Evolutionary conservation across 2,329 filamentous ascomycete genomes (phyloP), one percentile per base, ranked within the genome.

Genomic region (Phaeomoniella chlamydospora): DNA sequence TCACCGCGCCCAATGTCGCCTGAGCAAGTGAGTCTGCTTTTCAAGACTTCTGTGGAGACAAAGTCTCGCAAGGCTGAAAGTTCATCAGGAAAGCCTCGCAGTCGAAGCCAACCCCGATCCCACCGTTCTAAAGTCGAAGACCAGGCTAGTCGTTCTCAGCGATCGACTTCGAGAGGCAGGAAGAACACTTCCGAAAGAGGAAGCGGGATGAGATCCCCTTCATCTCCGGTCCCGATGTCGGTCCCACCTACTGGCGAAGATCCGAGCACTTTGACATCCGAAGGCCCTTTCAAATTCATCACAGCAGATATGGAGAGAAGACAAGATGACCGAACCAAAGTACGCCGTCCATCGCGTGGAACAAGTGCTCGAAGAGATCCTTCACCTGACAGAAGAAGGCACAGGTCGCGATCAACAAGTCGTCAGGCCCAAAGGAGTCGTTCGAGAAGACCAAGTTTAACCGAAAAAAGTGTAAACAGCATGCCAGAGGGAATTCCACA

Each of bases 1-100:
- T 94, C 88, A 0, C 88, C 88, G 0, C 71, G 94, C 2, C 85
- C 87, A 3, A 94, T 94, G 87, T 93, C 87, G 3, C 86, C 86
- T 0, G 84, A 94, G 47, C 86, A 94, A 48, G 54, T 83, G 40
- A 19, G 65, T 64, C 42, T 66, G 67, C 45, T 61, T 50, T 42
- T 63, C 43, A 33, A 53, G 45, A 49, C 50, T 39, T 48, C 56
- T 38, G 33, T 55, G 41, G 41, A 57, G 41, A 11, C 34, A 31
- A 16, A 42, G 37, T 10, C 39, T 39, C 32, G 43, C 13, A 16
- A 42, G 37, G 30, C 29, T 36, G 17, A 43, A 41, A 5, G 39
- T 38, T 30, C 39, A 43, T 6, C 40, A 37, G 19, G 34, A 37
- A 29, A 32, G 38, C 17, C 31, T 10, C 37, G 34, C 15, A 30